Conservation (phyloP, 1,284 basidiomycete genomes). For the Phenoliferia sp. region DNA sequence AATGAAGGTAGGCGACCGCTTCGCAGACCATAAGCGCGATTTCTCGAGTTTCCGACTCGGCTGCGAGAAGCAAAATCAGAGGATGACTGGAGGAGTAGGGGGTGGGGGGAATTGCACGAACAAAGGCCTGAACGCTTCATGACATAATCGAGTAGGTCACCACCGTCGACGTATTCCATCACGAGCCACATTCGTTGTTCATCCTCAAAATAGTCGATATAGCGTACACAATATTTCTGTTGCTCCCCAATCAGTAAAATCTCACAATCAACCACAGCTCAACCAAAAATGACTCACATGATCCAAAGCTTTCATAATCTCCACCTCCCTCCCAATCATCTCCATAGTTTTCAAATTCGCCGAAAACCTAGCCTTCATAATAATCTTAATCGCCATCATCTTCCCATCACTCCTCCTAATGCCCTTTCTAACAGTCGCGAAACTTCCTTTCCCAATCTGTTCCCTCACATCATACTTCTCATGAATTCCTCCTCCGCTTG, state of each 20-base stretch:
- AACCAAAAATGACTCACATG: constrained; percentile 49
- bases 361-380: constrained; percentile 46
- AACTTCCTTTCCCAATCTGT: constrained; percentile 66
- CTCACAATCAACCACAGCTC: background rate
- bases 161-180: constrained; percentile 74
- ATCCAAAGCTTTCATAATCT: constrained; percentile 65
- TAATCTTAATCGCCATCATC: constrained; percentile 72
- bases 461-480: constrained; percentile 34
- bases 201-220: constrained; percentile 72
- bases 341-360: constrained; percentile 47
- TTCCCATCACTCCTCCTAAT: constrained; percentile 56
- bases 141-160: constrained; percentile 61
- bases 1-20: constrained; percentile 63
- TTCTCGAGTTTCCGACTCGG: constrained; percentile 55
- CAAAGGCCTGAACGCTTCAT: constrained; percentile 27
- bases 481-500: constrained; percentile 28
- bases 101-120: constrained; percentile 25
- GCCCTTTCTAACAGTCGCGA: constrained; percentile 70
- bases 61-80: constrained; percentile 41
- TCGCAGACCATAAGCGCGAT: constrained; percentile 70
- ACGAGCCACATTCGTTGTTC: constrained; percentile 67
- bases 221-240: constrained; percentile 67
- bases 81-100: background rate
- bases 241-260: background rate
- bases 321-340: constrained; percentile 68